Evolutionary conservation across 1,284 basidiomycete species (phyloP).

Genomic region (Ustilago trichophora): DNA sequence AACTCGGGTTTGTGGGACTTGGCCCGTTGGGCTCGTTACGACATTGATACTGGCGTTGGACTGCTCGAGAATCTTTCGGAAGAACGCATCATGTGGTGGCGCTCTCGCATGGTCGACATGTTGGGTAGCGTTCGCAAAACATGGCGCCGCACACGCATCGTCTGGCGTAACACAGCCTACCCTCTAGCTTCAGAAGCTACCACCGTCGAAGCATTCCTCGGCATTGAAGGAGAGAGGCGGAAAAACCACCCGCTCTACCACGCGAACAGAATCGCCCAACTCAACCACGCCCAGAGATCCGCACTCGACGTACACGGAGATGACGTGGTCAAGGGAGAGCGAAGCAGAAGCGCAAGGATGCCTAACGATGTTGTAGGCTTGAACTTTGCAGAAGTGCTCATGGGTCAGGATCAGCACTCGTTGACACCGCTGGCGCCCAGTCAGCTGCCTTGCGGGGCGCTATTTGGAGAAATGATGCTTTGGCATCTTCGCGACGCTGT

Average conservation of each 20-base stretch:
- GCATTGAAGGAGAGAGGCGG: slow-evolving; percentile 27
- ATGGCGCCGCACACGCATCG: slow-evolving; percentile 38
- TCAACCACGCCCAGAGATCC: slow-evolving; percentile 54
- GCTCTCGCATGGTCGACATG: slow-evolving; percentile 62
- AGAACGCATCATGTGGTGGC: slow-evolving; percentile 66
- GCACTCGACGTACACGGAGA: slow-evolving; percentile 42
- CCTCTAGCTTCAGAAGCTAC: slow-evolving; percentile 42
- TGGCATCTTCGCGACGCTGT: slow-evolving; percentile 42
- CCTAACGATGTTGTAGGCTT: slow-evolving; percentile 27
- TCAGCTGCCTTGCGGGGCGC: slow-evolving; percentile 41
- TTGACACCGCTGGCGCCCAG: slow-evolving; percentile 35
- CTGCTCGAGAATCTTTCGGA: slow-evolving; percentile 58
- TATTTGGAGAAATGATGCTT: slow-evolving; percentile 53
- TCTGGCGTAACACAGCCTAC: slow-evolving; percentile 53
- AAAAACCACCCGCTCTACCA: slow-evolving; percentile 60
- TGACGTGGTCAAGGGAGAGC: slow-evolving; percentile 53
- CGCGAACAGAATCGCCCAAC: slow-evolving; percentile 55
- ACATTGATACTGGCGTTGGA: slow-evolving; percentile 52
- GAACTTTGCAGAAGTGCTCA: slow-evolving; percentile 43
- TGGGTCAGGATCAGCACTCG: slow-evolving; percentile 53
- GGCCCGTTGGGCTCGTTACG: slow-evolving; percentile 66
- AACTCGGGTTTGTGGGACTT: slow-evolving; percentile 67
- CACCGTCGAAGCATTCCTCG: slow-evolving; percentile 55
- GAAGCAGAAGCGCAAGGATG: slow-evolving; percentile 34
- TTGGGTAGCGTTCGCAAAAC: slow-evolving; percentile 30